Base-by-base conservation (phyloP, 495 filamentous ascomycete genomes). In the Aspergillus haitiensis region DNA sequence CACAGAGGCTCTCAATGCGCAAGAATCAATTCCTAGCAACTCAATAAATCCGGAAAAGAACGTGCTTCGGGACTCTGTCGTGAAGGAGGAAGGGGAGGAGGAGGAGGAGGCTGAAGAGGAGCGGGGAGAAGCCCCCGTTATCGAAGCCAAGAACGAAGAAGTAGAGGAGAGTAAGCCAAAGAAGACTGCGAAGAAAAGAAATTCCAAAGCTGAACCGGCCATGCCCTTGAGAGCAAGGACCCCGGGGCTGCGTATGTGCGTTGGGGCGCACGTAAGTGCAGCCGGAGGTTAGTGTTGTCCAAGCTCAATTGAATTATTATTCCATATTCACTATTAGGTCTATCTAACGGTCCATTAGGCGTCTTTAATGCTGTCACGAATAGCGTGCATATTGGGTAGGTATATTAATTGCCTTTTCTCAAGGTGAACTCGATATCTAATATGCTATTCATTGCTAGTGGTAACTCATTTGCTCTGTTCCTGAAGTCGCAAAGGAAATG, bases 401-500 rank as follows among this genome's bases (percentile, higher is more conserved):
- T 66, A 16, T 27, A 50, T 40, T 1, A 11, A 40, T n/a, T 40
- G 37, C n/a, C 9, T 40, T 40, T 40, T 40, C 45, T 21, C 5
- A 39, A 11, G 5, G 4, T 40, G 8, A 40, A 0, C 3, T 52
- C 16, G 16, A 35, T 9, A 7, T 31, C 48, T 16, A 11, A 51
- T 64, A 70, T 60, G 69, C 33, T 42, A 54, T 18, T 27, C 21
- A 27, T 27, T 27, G 21, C 21, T 45, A 86, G 93, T 56, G 92
- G 87, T 21, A 98, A 98, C 67, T 84, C 92, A 18, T 94, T 97
- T 62, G 94, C 94, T 12, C 74, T 98, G 18, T 98, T 98, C 73
- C 81, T 98, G 56, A 98, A 98, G 69, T 94, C 89, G 0, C 95
- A 98, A 70, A 85, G 91, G 42, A 97, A 95, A 76, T 98, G 94